Evolutionary conservation across 2,329 filamentous ascomycete genomes (phyloP).

Genomic region (Aspergillus phoenicis): DNA sequence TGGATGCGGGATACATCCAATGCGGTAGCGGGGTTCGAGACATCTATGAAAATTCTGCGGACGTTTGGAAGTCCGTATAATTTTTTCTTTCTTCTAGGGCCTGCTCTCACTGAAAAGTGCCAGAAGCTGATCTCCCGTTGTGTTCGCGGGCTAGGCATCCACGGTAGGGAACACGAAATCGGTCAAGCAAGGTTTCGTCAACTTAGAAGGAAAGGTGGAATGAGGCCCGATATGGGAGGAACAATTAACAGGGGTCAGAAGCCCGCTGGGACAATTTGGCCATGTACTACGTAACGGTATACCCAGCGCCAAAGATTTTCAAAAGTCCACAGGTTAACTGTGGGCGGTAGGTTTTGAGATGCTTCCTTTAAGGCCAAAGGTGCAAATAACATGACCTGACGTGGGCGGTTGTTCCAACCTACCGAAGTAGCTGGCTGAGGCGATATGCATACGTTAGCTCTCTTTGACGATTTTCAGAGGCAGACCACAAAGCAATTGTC

Average conservation of each 20-base stretch:
- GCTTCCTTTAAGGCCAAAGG: background rate
- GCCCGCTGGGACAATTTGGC: background rate
- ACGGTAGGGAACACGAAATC: constrained; percentile 15
- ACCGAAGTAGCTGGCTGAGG: constrained; percentile 14
- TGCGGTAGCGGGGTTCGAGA: constrained; percentile 34
- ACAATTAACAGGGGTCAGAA: constrained; percentile 13
- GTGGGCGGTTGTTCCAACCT: constrained; percentile 14
- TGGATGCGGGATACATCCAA: constrained; percentile 30
- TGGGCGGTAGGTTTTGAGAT: background rate
- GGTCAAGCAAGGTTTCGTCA: constrained; percentile 11
- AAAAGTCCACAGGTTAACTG: background rate
- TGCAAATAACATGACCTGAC: constrained; percentile 10
- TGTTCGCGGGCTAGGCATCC: constrained; percentile 20
- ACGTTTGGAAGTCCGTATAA: constrained; percentile 2
- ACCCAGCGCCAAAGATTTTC: background rate
- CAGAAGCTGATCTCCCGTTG: background rate
- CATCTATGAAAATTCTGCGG: constrained; percentile 30
- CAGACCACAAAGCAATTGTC: constrained; percentile 20
- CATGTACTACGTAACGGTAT: constrained; percentile 5
- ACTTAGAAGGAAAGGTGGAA: constrained; percentile 17
- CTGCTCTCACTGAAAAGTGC: background rate
- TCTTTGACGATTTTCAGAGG: constrained; percentile 6
- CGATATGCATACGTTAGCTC: constrained; percentile 21
- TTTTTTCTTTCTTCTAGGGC: background rate
- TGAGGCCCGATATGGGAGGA: constrained; percentile 22